Evolutionary conservation across 2,329 filamentous ascomycete genomes (phyloP).

Genomic region (Fusarium sp.): DNA sequence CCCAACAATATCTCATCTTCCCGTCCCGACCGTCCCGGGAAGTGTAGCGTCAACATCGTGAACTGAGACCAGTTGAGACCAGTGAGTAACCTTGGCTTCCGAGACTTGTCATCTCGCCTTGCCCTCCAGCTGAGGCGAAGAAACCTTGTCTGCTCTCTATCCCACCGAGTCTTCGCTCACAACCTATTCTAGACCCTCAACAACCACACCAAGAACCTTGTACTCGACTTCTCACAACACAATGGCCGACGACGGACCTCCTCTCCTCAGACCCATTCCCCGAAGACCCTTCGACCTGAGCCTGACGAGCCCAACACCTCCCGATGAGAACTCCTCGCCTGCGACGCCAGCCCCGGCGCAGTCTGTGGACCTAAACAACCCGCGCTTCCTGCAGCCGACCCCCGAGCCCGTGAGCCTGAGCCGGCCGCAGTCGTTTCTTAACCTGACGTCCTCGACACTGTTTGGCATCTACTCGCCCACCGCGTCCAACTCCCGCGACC

Average conservation of each 20-base stretch:
- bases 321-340: constrained; percentile 48
- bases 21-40: constrained; percentile 2
- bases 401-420: constrained; percentile 59
- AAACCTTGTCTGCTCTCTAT: neutral
- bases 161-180: neutral
- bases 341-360: constrained; percentile 36
- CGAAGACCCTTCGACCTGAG: constrained; percentile 77
- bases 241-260: constrained; percentile 61
- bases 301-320: constrained; percentile 59
- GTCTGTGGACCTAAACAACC: constrained; percentile 47
- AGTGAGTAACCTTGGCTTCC: constrained; percentile 28
- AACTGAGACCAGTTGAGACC: constrained; percentile 12
- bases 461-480: constrained; percentile 89
- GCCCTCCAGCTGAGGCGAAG: constrained; percentile 5
- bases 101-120: constrained; percentile 26
- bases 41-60: constrained; percentile 7
- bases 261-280: constrained; percentile 76
- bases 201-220: neutral
- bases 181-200: neutral
- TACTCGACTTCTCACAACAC: neutral
- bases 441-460: constrained; percentile 89
- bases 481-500: constrained; percentile 65
- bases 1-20: constrained; percentile 21
- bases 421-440: constrained; percentile 82
- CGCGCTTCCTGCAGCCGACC: constrained; percentile 55